Percentiles rank a stretch among this genome's conserved stretches.
Evolutionary conservation across 371 early-diverging fungal species (phyloP).

Genomic region (Smittium culicis): DNA sequence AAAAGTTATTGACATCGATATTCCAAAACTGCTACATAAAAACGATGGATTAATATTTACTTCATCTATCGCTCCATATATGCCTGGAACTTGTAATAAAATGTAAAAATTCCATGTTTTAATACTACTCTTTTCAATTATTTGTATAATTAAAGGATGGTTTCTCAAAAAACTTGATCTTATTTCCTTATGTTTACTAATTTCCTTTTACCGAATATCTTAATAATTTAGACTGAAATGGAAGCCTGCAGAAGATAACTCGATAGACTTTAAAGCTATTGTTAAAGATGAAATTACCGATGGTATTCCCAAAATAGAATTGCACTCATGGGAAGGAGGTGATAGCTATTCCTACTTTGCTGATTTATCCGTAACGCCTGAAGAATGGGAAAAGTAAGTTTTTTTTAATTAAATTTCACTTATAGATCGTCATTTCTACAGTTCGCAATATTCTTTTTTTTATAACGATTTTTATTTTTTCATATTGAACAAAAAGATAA

Average conservation of each 20-base stretch:
- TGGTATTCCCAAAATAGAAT: constrained; percentile 35
- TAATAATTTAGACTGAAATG: constrained; percentile 60
- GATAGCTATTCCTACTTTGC: constrained; percentile 37
- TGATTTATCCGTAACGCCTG: constrained; percentile 42
- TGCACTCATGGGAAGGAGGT: constrained; percentile 47
- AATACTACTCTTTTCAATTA: background rate
- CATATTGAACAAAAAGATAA: background rate
- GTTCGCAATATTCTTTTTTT: background rate
- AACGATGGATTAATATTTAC: constrained; percentile 97
- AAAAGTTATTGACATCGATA: constrained; percentile 46
- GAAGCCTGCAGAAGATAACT: constrained; percentile 97
- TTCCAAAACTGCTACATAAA: constrained; percentile 69
- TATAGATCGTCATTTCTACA: background rate
- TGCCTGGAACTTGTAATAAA: constrained; percentile 66
- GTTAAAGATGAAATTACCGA: constrained; percentile 27
- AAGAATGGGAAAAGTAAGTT: constrained; percentile 39
- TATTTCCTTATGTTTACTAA: background rate
- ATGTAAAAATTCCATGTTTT: constrained; percentile 39
- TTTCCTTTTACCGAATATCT: background rate
- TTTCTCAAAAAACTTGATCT: background rate
- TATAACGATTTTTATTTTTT: background rate
- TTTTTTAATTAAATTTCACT: background rate
- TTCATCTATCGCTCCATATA: constrained; percentile 67
- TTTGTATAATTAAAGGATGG: background rate
- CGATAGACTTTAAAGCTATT: constrained; percentile 77